Conservation (phyloP, 306 rosid species). For the Sicyos baderoa region DNA sequence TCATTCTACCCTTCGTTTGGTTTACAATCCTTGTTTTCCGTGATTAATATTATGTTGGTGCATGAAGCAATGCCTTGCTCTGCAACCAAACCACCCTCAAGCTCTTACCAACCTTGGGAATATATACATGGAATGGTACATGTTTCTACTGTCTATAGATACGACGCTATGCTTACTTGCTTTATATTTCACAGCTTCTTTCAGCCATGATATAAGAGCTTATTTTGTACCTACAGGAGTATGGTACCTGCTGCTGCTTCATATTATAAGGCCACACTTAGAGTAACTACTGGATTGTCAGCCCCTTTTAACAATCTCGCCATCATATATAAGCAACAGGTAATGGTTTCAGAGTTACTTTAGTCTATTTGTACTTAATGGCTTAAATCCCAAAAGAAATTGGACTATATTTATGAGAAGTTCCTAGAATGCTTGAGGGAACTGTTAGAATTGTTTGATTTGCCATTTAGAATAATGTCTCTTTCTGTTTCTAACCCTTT, state of each 20-base stretch:
- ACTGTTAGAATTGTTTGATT: conserved; percentile 11
- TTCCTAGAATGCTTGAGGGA: neutral
- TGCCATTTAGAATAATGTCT: neutral
- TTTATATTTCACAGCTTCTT: conserved; percentile 7
- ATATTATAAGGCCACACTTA: conserved; percentile 84
- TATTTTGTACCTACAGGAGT: conserved; percentile 44
- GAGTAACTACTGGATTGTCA: conserved; percentile 86
- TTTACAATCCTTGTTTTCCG: neutral
- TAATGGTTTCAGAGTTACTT: conserved; percentile 9
- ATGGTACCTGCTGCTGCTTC: conserved; percentile 91
- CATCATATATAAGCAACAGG: conserved; percentile 91
- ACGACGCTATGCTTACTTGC: neutral
- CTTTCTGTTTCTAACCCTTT: neutral
- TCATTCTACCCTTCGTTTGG: conserved; percentile 4
- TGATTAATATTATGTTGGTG: conserved; percentile 24
- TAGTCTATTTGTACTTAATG: neutral
- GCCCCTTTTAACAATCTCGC: conserved; percentile 96
- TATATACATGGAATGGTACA: conserved; percentile 94
- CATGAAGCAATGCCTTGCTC: conserved; percentile 82
- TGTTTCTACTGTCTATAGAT: conserved; percentile 5
- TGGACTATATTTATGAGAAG: neutral
- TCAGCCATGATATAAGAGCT: neutral
- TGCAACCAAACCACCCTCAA: conserved; percentile 93
- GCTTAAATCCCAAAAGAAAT: neutral
- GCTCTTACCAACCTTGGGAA: conserved; percentile 95